Conservation (phyloP, 179 eudicot genomes). For the Beta macrorhiza region DNA sequence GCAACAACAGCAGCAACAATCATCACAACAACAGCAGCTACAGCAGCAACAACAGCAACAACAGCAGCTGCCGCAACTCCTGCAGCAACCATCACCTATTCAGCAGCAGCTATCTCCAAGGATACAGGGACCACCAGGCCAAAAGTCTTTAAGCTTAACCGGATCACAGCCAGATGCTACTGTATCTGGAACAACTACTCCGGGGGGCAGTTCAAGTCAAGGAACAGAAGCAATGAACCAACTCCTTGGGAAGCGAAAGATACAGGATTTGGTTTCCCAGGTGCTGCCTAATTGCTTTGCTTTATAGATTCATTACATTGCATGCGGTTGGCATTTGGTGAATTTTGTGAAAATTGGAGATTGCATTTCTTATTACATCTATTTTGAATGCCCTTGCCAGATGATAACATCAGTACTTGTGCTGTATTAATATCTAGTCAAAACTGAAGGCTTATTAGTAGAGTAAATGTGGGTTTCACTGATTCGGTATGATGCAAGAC, state of each 20-base stretch:
- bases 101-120: slow-evolving; percentile 70
- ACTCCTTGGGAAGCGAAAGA: slow-evolving; percentile 82
- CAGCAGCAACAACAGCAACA: slow-evolving; percentile 27
- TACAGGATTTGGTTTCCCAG: slow-evolving; percentile 93
- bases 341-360: background rate
- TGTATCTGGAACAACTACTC: slow-evolving; percentile 74
- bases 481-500: background rate
- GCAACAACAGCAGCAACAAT: slow-evolving; percentile 38
- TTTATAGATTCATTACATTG: slow-evolving; percentile 1
- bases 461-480: background rate
- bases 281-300: slow-evolving; percentile 35
- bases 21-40: slow-evolving; percentile 35
- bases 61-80: slow-evolving; percentile 35
- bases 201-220: slow-evolving; percentile 91
- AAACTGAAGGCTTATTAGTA: background rate
- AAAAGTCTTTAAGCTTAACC: slow-evolving; percentile 77
- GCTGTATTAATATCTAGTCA: background rate
- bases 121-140: slow-evolving; percentile 61
- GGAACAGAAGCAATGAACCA: slow-evolving; percentile 94
- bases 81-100: slow-evolving; percentile 33
- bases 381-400: slow-evolving; percentile 7
- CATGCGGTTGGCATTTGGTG: background rate
- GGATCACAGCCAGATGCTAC: slow-evolving; percentile 97
- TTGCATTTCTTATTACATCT: background rate
- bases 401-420: background rate